A percentile compares a stretch with the other conserved stretches of the same genome.
Evolutionary conservation across 2,329 filamentous ascomycete genomes (phyloP).

Genomic region (Stagonosporopsis tanaceti): DNA sequence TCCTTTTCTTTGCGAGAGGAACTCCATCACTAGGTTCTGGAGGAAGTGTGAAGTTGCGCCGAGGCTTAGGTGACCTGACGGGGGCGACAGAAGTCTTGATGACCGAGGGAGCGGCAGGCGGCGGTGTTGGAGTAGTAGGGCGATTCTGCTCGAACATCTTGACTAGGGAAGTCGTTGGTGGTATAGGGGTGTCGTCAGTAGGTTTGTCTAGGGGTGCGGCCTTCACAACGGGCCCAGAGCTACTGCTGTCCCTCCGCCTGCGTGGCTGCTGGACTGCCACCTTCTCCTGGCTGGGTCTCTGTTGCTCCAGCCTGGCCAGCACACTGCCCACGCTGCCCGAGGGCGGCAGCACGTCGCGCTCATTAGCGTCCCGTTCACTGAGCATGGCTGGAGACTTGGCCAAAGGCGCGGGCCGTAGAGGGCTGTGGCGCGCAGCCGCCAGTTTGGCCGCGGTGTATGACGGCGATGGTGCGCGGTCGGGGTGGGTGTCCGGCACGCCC

Average conservation of each 20-base stretch:
- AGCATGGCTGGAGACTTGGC: conserved; percentile 21
- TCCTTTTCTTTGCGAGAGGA: conserved; percentile 29
- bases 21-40: conserved; percentile 35
- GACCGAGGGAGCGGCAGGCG: conserved; percentile 25
- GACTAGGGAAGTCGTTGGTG: conserved; percentile 70
- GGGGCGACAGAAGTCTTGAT: conserved; percentile 41
- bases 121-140: conserved; percentile 29
- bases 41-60: conserved; percentile 40
- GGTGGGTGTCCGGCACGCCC: conserved; percentile 37
- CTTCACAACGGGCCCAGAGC: conserved; percentile 23
- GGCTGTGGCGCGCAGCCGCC: conserved; percentile 68
- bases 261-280: conserved; percentile 24
- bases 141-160: conserved; percentile 70
- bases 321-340: conserved; percentile 46
- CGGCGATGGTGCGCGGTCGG: conserved; percentile 54
- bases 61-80: conserved; percentile 54
- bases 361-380: conserved; percentile 35
- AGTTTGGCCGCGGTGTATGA: conserved; percentile 69
- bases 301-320: conserved; percentile 41
- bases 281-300: conserved; percentile 20
- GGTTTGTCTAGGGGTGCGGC: conserved; percentile 35
- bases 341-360: conserved; percentile 42
- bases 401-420: conserved; percentile 43
- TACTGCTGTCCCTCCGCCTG: conserved; percentile 28
- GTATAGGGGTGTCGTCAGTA: conserved; percentile 66